These are phyloP conservation scores for Withania somnifera DNA, from an alignment of 305 asterid species.

Conservation along the genomic window DNA sequence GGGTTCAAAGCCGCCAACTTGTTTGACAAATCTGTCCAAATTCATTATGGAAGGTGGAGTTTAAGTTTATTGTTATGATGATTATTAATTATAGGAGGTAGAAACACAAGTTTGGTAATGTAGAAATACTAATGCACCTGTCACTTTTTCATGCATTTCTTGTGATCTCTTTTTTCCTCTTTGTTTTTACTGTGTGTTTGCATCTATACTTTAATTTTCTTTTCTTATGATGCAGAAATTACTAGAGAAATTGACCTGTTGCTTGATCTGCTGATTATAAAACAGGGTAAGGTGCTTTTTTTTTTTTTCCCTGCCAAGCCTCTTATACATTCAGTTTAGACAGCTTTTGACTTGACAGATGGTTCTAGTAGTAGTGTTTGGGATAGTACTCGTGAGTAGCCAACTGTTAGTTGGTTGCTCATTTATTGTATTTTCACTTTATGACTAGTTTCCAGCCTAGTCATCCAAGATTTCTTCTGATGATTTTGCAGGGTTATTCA, in stretches of 20 bases:
- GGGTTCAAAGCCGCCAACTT: not conserved
- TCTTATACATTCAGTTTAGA: too few species aligned
- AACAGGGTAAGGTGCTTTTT: conserved; percentile 33
- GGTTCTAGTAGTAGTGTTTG: conserved; percentile 12
- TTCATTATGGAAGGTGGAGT: not conserved
- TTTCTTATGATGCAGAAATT: conserved; percentile 35
- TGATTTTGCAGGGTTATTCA: conserved; percentile 1
- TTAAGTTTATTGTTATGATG: not conserved
- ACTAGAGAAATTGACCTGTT: conserved; percentile 20
- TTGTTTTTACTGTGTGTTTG: not conserved
- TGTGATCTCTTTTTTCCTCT: conserved; percentile 31
- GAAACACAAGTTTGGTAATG: not conserved
- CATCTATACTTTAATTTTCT: conserved; percentile 10
- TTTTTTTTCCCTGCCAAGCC: not conserved
- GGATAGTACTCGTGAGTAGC: conserved; percentile 41
- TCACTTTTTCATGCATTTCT: conserved; percentile 45
- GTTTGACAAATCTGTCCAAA: not conserved
- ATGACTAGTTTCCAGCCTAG: conserved; percentile 12
- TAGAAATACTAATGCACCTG: conserved; percentile 15
- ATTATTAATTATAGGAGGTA: not conserved
- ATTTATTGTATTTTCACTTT: conserved; percentile 32
- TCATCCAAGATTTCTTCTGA: conserved; percentile 24
- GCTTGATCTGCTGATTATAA: conserved; percentile 25
- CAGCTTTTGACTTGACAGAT: not conserved
- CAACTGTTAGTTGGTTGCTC: conserved; percentile 53